Percentiles rank a stretch among this genome's conserved stretches.
Evolutionary conservation across 139 green algal genomes (phyloP).

Genomic region (Asterochloris erici): DNA sequence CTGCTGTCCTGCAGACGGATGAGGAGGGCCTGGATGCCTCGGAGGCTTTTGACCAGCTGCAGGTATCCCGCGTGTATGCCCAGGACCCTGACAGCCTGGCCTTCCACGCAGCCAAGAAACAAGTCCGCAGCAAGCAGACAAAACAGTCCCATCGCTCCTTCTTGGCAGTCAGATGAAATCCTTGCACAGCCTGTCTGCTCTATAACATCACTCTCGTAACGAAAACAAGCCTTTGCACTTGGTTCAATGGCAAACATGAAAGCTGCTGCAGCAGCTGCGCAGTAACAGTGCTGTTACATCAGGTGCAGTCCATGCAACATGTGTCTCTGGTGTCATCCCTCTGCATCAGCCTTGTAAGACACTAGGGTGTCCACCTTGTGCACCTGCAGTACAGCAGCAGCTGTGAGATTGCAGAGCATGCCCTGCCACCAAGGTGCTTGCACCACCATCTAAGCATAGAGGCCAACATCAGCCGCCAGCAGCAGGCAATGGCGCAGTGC

Average conservation of each 20-base stretch:
- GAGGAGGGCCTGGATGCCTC: constrained; percentile 44
- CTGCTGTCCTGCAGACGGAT: constrained; percentile 20
- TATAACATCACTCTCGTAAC: no score
- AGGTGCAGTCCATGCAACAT: no score
- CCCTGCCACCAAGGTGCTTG: background rate
- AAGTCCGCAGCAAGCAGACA: constrained; percentile 12
- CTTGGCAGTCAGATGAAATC: no score
- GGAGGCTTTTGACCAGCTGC: constrained; percentile 65
- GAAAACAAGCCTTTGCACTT: no score
- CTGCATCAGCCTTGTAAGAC: constrained; percentile 53
- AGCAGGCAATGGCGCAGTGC: background rate
- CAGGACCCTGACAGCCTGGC: constrained; percentile 50
- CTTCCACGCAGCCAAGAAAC: constrained; percentile 26
- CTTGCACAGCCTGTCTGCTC: no score
- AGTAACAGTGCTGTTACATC: no score
- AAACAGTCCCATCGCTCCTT: no score
- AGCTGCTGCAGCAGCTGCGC: no score
- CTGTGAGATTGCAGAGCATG: background rate
- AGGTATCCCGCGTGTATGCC: constrained; percentile 37
- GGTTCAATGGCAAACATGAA: no score
- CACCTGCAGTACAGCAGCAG: constrained; percentile 39
- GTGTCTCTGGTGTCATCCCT: background rate
- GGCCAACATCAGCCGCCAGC: background rate
- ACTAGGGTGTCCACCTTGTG: constrained; percentile 90
- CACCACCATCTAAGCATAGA: background rate